Conservation (phyloP, 83 land plant genomes). For the Isoetes engelmannii region DNA sequence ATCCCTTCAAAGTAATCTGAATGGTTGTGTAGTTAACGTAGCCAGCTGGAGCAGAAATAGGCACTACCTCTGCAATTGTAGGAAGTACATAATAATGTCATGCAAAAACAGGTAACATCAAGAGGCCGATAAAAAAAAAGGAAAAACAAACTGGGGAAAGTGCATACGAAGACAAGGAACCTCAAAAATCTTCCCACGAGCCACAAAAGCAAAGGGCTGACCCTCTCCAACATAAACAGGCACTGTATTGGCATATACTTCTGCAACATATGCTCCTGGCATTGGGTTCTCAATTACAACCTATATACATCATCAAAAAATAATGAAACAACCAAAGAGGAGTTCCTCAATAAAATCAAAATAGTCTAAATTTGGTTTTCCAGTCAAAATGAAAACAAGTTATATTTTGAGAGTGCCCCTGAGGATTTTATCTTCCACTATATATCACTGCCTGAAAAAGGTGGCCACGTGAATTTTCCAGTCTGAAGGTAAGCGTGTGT, state of each 20-base stretch:
- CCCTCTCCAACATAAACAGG: slow-evolving; percentile 1
- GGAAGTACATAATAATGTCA: too few relatives aligned
- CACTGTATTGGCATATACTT: background rate
- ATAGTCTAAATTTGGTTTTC: background rate
- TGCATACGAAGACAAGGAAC: background rate
- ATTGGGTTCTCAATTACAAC: background rate
- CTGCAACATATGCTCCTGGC: slow-evolving; percentile 3
- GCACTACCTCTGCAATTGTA: background rate
- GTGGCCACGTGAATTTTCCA: too few relatives aligned
- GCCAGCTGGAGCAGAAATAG: background rate
- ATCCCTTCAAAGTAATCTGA: background rate
- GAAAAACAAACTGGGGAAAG: background rate
- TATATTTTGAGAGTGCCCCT: background rate
- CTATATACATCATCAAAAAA: background rate
- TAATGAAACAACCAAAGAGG: too few relatives aligned
- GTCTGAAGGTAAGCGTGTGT: too few relatives aligned
- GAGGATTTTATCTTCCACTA: too few relatives aligned
- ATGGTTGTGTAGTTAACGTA: background rate
- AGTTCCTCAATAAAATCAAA: background rate
- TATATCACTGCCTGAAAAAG: too few relatives aligned
- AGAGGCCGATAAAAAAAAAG: background rate
- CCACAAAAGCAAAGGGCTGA: slow-evolving; percentile 9
- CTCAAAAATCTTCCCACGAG: background rate
- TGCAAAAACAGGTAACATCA: background rate
- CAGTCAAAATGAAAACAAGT: background rate